Base-by-base conservation (phyloP, 495 filamentous ascomycete genomes). In the Trichoderma erinaceum region DNA sequence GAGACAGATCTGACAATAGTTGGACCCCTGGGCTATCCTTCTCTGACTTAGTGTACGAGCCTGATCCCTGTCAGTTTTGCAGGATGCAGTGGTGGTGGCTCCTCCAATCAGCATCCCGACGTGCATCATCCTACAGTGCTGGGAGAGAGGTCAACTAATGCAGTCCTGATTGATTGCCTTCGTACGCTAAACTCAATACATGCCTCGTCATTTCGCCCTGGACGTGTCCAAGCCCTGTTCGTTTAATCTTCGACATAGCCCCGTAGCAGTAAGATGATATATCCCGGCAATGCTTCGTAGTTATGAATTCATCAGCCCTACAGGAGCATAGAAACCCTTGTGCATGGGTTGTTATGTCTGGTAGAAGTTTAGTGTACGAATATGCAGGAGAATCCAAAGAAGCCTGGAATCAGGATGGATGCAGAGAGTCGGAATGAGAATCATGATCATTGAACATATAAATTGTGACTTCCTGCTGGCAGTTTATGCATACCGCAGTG, bases 1-100 rank as follows among this genome's bases (percentile, higher is more conserved):
- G 21, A 18, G 15, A 8, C 16, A 52, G 48, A 52, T 52, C 16
- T 23, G 48, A 3, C 16, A n/a, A n/a, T 4, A 15, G 10, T 10
- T 44, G 3, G 44, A 12, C 38, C 38, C 44, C 61, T 38, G 15
- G 18, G 41, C 41, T 41, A 25, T 66, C 69, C 25, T 25, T 21
- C 61, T 65, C 11, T 21, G 67, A 69, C 25, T 35, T 75, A 73
- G 73, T 72, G 73, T 75, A 72, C 73, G 73, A 74, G 70, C 68
- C 18, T 65, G 15, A 64, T 68, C 44, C 44, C 56, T 41, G 63
- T 68, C 12, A 58, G 64, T 4, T 48, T n/a, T 21, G 32, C 52
- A 67, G 23, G 11, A 15, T 43, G 35, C 15, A 52, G 48, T 18
- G 18, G 43, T 11, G 0, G 13, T 5, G 4, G 12, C 43, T 21